Conservation (phyloP, 2,329 filamentous ascomycete species). For the Aspergillus sp. region DNA sequence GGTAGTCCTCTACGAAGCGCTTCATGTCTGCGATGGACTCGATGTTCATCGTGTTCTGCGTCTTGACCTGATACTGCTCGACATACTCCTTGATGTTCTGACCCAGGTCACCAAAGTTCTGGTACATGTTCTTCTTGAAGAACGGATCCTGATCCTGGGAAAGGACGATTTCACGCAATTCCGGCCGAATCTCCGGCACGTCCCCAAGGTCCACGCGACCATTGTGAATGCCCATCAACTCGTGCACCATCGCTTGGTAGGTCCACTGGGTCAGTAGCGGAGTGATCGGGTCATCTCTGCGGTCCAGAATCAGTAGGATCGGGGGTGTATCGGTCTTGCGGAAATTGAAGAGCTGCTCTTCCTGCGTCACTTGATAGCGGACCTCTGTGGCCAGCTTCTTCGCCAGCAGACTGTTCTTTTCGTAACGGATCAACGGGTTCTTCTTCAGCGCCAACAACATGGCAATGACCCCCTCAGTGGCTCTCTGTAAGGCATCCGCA, state of each 20-base stretch:
- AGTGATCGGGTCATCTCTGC: constrained; percentile 91
- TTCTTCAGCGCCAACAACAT: constrained; percentile 89
- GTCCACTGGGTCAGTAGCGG: constrained; percentile 97
- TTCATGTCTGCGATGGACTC: constrained; percentile 99
- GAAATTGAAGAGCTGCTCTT: constrained; percentile 96
- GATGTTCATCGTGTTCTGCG: constrained; percentile 93
- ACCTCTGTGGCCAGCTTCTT: constrained; percentile 94
- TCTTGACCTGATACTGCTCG: constrained; percentile 95
- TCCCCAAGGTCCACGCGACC: constrained; percentile 87
- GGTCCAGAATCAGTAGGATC: constrained; percentile 84
- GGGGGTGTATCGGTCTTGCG: constrained; percentile 91
- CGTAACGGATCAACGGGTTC: constrained; percentile 90
- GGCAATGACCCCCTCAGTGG: constrained; percentile 83
- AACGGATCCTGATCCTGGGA: constrained; percentile 98
- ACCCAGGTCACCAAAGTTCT: constrained; percentile 94
- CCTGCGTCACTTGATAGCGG: constrained; percentile 88
- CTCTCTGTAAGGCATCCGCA: constrained; percentile 78
- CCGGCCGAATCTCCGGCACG: constrained; percentile 79
- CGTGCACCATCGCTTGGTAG: constrained; percentile 99
- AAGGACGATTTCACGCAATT: constrained; percentile 89
- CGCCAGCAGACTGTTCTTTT: constrained; percentile 83
- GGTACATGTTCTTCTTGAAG: constrained; percentile 99
- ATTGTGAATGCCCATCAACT: constrained; percentile 89
- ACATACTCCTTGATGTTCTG: constrained; percentile 99
- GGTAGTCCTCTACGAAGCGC: constrained; percentile 97